Percentiles rank a stretch among this genome's conserved stretches.
Evolutionary conservation across 371 early-diverging fungal species (phyloP).

Genomic region (Rhizopus microsporus): DNA sequence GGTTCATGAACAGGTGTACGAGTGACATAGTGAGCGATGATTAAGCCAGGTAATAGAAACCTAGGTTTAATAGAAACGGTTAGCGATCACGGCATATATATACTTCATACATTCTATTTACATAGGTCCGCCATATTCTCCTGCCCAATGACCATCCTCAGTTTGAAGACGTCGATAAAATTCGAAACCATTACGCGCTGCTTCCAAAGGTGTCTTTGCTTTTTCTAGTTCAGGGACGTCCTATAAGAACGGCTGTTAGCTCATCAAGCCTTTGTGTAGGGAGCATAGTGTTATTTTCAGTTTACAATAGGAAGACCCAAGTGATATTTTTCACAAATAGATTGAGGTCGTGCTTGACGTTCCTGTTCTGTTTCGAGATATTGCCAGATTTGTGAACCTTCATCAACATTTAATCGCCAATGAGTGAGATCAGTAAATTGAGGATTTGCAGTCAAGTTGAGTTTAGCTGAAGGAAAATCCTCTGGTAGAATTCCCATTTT

Average conservation of each 20-base stretch:
- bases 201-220: slow-evolving; percentile 69
- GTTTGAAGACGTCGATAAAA: slow-evolving; percentile 89
- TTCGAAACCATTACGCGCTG: slow-evolving; percentile 86
- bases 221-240: slow-evolving; percentile 50
- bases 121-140: slow-evolving; percentile 97
- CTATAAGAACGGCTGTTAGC: slow-evolving; percentile 30
- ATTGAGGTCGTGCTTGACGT: slow-evolving; percentile 72
- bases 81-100: background rate
- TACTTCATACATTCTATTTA: slow-evolving; percentile 10
- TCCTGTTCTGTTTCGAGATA: slow-evolving; percentile 75
- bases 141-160: slow-evolving; percentile 96
- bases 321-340: slow-evolving; percentile 85
- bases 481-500: slow-evolving; percentile 6
- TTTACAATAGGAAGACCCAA: slow-evolving; percentile 77
- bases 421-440: slow-evolving; percentile 67
- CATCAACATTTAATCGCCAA: slow-evolving; percentile 78
- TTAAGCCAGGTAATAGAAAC: slow-evolving; percentile 90
- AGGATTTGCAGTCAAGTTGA: slow-evolving; percentile 40
- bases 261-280: background rate
- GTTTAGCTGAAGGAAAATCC: slow-evolving; percentile 33
- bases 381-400: slow-evolving; percentile 95
- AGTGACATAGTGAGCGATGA: slow-evolving; percentile 86
- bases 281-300: background rate
- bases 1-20: slow-evolving; percentile 62
- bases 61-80: slow-evolving; percentile 10